Evolutionary conservation across 1,284 basidiomycete species (phyloP), one percentile per base, ranked within the genome.

Genomic region (Rhodotorula sp.): DNA sequence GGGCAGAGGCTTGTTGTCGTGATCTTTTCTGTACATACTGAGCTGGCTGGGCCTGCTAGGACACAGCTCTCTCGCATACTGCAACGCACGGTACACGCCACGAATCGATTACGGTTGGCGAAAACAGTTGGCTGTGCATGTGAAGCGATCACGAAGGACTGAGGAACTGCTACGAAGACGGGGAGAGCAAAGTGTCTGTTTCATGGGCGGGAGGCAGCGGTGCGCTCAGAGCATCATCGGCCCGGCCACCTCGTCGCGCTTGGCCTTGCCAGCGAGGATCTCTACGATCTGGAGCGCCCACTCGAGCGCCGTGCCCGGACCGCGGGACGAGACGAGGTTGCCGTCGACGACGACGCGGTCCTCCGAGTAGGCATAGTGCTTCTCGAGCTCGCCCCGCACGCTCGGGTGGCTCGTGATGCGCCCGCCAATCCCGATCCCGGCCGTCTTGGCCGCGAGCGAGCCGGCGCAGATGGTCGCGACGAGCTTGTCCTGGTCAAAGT

Each of bases 401-500:
- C 87, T 88, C 0, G 92, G 92, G 80, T 94, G 92, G 17, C 90
- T 91, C 4, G 92, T 94, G 60, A 94, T 78, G 0, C 85, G 84
- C 64, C 80, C 85, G 48, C 80, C 78, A 0, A 86, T 70, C 0
- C 76, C 86, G 19, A 94, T 85, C 4, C 84, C 84, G 0, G 91
- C 85, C 0, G 86, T 85, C 70, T 88, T 84, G 0, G 91, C 90
- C 9, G 88, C 87, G 42, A 93, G 83, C 81, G 66, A 73, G 17
- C 66, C 64, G 66, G 91, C 91, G 78, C 91, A 92, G 65, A 92
- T 91, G 90, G 91, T 91, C 0, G 87, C 91, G 25, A 92, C 89
- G 46, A 87, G 81, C 77, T 90, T 91, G 25, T 84, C 85, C 19
- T 64, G 46, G 19, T 53, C 42, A 34, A 86, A 82, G 61, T 90